Evolutionary conservation across 2,329 filamentous ascomycete genomes (phyloP).

Genomic region (Davidsoniella virescens): DNA sequence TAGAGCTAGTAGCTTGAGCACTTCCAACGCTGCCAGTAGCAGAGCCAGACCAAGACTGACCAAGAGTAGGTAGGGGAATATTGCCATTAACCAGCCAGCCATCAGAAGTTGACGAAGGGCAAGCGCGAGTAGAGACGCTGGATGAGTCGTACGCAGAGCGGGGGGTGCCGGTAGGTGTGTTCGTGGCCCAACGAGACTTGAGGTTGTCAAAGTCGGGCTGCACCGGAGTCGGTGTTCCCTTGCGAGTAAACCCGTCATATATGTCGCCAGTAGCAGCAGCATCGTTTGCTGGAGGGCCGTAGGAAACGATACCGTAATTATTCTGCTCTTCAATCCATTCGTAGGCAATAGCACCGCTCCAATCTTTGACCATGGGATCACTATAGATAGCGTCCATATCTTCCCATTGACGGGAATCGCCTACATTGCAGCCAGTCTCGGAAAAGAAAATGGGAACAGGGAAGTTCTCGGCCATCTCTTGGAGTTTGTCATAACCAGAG

Average conservation of each 20-base stretch:
- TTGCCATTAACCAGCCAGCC: constrained; percentile 61
- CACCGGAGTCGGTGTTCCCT: constrained; percentile 57
- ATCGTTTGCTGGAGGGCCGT: constrained; percentile 43
- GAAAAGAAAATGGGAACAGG: constrained; percentile 81
- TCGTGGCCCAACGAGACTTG: constrained; percentile 56
- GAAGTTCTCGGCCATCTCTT: constrained; percentile 50
- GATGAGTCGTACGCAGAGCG: constrained; percentile 48
- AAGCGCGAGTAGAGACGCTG: constrained; percentile 45
- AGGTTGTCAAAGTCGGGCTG: constrained; percentile 66
- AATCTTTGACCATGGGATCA: constrained; percentile 49
- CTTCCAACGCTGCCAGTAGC: not conserved
- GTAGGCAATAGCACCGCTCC: constrained; percentile 70
- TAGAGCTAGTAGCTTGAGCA: not conserved
- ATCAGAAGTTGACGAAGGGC: constrained; percentile 50
- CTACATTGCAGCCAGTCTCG: constrained; percentile 67
- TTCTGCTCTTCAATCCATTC: constrained; percentile 82
- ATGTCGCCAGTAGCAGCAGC: constrained; percentile 32
- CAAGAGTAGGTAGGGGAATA: constrained; percentile 52
- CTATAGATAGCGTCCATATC: constrained; percentile 69
- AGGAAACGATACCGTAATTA: constrained; percentile 65
- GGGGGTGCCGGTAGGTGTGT: constrained; percentile 52
- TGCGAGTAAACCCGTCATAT: constrained; percentile 50
- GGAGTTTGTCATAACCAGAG: constrained; percentile 55
- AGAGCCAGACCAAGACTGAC: constrained; percentile 25
- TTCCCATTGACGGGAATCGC: constrained; percentile 42